A percentile compares a stretch with the other conserved stretches of the same genome.
Conservation (phyloP, 306 rosid genomes). For the Macrotyloma uniflorum region DNA sequence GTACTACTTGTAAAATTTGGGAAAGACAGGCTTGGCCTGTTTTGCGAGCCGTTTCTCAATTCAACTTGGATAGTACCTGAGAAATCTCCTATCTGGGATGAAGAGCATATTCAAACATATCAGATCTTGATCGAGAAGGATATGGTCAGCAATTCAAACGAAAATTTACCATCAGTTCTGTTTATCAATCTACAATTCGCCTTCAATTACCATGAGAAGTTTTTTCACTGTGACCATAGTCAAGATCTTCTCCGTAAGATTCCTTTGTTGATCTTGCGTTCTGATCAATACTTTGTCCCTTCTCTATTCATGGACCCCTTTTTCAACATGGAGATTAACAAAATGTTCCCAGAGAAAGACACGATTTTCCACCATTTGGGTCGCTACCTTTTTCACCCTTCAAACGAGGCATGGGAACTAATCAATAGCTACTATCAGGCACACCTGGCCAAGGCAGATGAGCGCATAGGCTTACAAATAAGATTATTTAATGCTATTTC, state of each 20-base stretch:
- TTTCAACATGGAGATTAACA: constrained; percentile 39
- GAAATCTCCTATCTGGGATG: constrained; percentile 43
- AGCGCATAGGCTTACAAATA: constrained; percentile 35
- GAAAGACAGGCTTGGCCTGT: constrained; percentile 51
- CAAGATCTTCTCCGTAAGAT: constrained; percentile 47
- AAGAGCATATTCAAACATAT: constrained; percentile 36
- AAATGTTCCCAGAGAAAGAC: constrained; percentile 41
- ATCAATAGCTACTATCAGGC: constrained; percentile 38
- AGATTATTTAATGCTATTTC: neutral
- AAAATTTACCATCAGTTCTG: constrained; percentile 40
- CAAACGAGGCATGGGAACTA: constrained; percentile 47
- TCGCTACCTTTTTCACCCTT: constrained; percentile 42
- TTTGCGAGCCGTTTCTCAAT: constrained; percentile 66
- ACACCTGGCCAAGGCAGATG: constrained; percentile 35
- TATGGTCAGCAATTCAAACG: constrained; percentile 8
- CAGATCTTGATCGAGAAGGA: constrained; percentile 46
- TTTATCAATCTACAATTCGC: constrained; percentile 49
- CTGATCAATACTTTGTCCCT: constrained; percentile 67
- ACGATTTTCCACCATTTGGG: constrained; percentile 40
- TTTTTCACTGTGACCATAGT: constrained; percentile 61
- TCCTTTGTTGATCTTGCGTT: constrained; percentile 45
- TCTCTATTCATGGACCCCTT: constrained; percentile 62
- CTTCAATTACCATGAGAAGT: constrained; percentile 39
- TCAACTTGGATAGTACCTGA: constrained; percentile 62
- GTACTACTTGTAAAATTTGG: constrained; percentile 58